phyloP scores from a whole-genome alignment of 179 eudicot genomes.

The Amaranthus tricolor region DNA sequence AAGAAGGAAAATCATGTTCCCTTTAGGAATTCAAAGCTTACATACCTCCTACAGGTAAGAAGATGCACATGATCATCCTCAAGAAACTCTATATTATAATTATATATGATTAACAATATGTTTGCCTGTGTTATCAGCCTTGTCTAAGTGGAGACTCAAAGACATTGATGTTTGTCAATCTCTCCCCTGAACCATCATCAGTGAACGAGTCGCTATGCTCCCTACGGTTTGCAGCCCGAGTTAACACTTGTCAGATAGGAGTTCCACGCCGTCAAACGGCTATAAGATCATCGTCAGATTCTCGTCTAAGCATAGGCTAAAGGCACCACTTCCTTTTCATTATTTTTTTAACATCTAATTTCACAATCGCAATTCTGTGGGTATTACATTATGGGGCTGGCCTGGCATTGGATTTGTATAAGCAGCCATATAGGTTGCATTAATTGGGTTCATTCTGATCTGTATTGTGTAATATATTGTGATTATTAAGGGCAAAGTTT shows the following conservation, averaged over 20 bases:
- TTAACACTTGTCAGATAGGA: conserved; percentile 73
- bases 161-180: conserved; percentile 71
- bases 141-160: conserved; percentile 77
- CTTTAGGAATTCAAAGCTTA: conserved; percentile 72
- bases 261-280: conserved; percentile 69
- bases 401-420: conserved; percentile 12
- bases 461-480: conserved; percentile 13
- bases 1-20: conserved; percentile 85
- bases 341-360: background rate
- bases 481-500: conserved; percentile 24
- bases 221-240: conserved; percentile 68
- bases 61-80: background rate
- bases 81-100: background rate
- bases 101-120: too few species aligned
- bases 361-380: too few species aligned
- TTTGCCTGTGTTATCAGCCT: conserved; percentile 42
- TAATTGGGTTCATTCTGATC: conserved; percentile 8
- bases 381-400: too few species aligned
- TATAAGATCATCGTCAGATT: conserved; percentile 38
- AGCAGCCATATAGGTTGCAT: conserved; percentile 21
- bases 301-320: conserved; percentile 58
- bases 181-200: conserved; percentile 68
- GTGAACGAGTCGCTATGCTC: conserved; percentile 63
- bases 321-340: background rate
- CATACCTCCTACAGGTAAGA: conserved; percentile 71